Evolutionary conservation across 2,329 filamentous ascomycete species (phyloP).

Genomic region (Pseudocercospora ulei): DNA sequence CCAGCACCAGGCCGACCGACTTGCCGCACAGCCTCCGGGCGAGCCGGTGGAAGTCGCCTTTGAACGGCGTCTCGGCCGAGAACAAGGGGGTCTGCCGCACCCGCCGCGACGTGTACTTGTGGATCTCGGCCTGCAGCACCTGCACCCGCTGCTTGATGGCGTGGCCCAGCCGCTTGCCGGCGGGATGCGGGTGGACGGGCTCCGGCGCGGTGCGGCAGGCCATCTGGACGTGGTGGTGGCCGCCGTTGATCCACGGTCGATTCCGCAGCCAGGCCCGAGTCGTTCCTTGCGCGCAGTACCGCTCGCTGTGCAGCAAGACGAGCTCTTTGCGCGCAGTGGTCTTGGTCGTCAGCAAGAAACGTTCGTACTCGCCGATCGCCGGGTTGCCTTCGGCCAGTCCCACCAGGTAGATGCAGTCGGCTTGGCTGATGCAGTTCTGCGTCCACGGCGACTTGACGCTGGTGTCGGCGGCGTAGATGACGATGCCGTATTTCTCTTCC

Average conservation of each 20-base stretch:
- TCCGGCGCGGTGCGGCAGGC: conserved; percentile 66
- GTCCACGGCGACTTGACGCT: conserved; percentile 97
- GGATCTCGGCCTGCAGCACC: conserved; percentile 89
- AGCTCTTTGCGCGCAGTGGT: conserved; percentile 90
- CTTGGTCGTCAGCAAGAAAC: conserved; percentile 93
- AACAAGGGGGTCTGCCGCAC: conserved; percentile 84
- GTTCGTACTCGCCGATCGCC: conserved; percentile 87
- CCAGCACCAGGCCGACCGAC: conserved; percentile 85
- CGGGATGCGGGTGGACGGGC: conserved; percentile 64
- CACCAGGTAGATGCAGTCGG: conserved; percentile 88
- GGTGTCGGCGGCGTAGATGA: conserved; percentile 92
- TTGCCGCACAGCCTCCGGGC: conserved; percentile 85
- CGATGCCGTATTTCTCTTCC: conserved; percentile 92
- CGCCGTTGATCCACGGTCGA: conserved; percentile 94
- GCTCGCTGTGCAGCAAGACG: conserved; percentile 77
- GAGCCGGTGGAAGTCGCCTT: conserved; percentile 90
- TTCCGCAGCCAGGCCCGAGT: conserved; percentile 81
- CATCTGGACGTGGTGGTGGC: conserved; percentile 97
- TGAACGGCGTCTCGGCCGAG: conserved; percentile 82
- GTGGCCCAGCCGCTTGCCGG: conserved; percentile 65
- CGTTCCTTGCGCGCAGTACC: conserved; percentile 73
- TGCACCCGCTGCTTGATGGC: conserved; percentile 88
- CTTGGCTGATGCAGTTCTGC: conserved; percentile 92
- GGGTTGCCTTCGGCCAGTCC: conserved; percentile 84
- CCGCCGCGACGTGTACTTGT: conserved; percentile 92